Conservation (phyloP, 139 green algal species). For the Chlamydomonas schloesseri region DNA sequence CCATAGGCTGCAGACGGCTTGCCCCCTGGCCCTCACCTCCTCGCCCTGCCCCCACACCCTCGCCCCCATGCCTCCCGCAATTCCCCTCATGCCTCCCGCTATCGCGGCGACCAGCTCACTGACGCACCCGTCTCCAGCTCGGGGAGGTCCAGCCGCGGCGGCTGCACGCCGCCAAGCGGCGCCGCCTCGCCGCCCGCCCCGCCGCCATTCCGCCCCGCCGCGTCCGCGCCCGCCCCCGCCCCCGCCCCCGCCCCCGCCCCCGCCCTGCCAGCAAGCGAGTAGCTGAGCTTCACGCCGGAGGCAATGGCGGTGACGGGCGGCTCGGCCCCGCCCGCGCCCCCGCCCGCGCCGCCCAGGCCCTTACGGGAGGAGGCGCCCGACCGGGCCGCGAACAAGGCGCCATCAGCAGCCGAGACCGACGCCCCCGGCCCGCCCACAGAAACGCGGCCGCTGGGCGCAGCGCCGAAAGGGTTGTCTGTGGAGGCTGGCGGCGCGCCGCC, state of each 20-base stretch:
- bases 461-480: conserved; percentile 3
- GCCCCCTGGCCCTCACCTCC: too few species aligned
- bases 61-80: too few species aligned
- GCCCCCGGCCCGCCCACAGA: too few species aligned
- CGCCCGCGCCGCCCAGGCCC: background rate
- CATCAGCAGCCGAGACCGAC: background rate
- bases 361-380: too few species aligned
- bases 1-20: too few species aligned
- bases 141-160: conserved; percentile 35
- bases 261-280: background rate
- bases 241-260: too few species aligned
- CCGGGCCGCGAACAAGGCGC: background rate
- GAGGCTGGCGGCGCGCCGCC: too few species aligned
- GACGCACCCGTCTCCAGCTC: conserved; percentile 44
- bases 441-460: background rate
- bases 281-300: conserved; percentile 2
- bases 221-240: background rate
- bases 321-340: background rate
- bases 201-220: background rate
- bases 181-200: background rate
- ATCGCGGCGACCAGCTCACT: too few species aligned
- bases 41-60: too few species aligned
- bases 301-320: background rate
- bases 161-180: background rate
- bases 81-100: too few species aligned